Evolutionary conservation across 768 basidiomycete genomes (phyloP).

Genomic region (Mycena rebaudengoi): DNA sequence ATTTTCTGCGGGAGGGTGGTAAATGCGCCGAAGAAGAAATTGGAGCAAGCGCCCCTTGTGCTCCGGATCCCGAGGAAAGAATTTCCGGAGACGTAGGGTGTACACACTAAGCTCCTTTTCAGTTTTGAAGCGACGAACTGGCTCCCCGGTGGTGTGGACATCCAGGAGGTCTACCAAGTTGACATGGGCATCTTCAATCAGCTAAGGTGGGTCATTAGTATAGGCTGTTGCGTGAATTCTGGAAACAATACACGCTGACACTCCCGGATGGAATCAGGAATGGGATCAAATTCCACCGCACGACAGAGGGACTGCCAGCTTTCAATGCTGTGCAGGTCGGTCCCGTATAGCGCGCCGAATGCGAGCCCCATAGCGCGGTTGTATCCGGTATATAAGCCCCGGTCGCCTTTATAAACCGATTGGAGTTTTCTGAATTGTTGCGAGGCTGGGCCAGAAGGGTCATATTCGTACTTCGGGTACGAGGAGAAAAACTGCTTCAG

Average conservation of each 20-base stretch:
- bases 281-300: background rate
- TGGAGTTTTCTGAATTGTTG: conserved; percentile 13
- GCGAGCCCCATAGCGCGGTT: background rate
- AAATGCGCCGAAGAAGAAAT: background rate
- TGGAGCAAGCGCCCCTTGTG: background rate
- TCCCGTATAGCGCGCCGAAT: conserved; percentile 14
- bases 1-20: background rate
- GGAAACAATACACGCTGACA: conserved; percentile 34
- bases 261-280: conserved; percentile 32
- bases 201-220: conserved; percentile 24
- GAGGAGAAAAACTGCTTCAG: conserved; percentile 18
- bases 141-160: conserved; percentile 6
- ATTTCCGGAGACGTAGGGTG: conserved; percentile 31
- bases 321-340: conserved; percentile 6
- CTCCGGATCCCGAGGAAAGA: conserved; percentile 41
- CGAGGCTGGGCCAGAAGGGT: conserved; percentile 12
- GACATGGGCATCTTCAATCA: conserved; percentile 40
- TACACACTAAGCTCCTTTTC: conserved; percentile 43
- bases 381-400: background rate
- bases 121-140: conserved; percentile 30
- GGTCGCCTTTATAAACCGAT: background rate
- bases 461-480: conserved; percentile 16
- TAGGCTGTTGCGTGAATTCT: background rate
- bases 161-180: conserved; percentile 51
- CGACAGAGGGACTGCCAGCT: conserved; percentile 22